phyloP scores from a whole-genome alignment of 345 rosid genomes.

The Citrus trifoliata region DNA sequence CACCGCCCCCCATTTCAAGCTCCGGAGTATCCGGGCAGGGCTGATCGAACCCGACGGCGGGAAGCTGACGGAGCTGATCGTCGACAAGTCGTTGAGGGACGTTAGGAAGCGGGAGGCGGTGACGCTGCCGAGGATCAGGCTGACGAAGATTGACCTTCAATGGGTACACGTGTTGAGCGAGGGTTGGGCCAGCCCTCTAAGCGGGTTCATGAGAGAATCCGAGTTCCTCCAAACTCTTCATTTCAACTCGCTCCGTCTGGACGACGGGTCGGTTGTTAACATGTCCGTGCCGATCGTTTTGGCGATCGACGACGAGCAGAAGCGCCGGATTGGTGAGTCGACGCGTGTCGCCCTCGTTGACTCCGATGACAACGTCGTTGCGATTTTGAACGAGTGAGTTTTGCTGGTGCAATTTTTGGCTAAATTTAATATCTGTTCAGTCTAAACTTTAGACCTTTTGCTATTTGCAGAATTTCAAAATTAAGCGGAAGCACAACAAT shows the following conservation, averaged over 20 bases:
- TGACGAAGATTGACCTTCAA: slow-evolving; percentile 65
- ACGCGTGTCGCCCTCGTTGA: slow-evolving; percentile 72
- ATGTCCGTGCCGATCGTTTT: slow-evolving; percentile 98
- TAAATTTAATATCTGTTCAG: not conserved
- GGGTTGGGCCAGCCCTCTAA: slow-evolving; percentile 98
- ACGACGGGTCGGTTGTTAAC: slow-evolving; percentile 86
- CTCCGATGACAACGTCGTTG: slow-evolving; percentile 54
- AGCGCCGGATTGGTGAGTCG: slow-evolving; percentile 66
- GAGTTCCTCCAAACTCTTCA: slow-evolving; percentile 99
- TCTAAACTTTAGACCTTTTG: no score
- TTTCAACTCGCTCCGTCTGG: slow-evolving; percentile 91
- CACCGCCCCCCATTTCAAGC: slow-evolving; percentile 11
- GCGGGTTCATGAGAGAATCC: slow-evolving; percentile 97
- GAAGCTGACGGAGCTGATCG: slow-evolving; percentile 65
- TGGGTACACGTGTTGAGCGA: slow-evolving; percentile 99
- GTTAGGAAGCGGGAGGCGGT: slow-evolving; percentile 59
- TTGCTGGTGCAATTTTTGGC: not conserved
- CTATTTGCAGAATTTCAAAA: not conserved
- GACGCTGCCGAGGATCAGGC: slow-evolving; percentile 59
- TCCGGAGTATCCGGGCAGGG: slow-evolving; percentile 32
- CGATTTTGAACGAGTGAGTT: slow-evolving; percentile 83
- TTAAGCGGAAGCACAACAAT: not conserved
- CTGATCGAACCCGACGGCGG: slow-evolving; percentile 94
- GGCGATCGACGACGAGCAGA: slow-evolving; percentile 72
- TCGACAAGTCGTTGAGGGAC: slow-evolving; percentile 49